phyloP scores from a whole-genome alignment of 2,329 filamentous ascomycete genomes.

The Phaeosphaeria sp. region DNA sequence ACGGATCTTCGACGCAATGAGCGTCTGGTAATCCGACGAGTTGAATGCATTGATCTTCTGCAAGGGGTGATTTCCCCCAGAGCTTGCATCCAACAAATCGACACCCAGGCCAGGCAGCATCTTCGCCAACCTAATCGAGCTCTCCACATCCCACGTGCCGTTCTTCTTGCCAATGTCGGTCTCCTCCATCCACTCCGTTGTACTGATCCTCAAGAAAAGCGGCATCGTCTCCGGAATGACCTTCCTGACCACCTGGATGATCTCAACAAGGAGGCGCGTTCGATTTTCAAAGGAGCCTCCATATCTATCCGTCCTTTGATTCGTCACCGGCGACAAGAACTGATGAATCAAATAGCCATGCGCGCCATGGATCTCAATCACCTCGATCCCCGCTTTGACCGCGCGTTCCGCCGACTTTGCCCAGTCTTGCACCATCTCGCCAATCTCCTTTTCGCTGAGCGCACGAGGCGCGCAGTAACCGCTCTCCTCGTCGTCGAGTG shows the following conservation, averaged over 20 bases:
- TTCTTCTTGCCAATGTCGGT: constrained; percentile 35
- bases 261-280: constrained; percentile 49
- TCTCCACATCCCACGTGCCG: constrained; percentile 51
- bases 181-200: constrained; percentile 48
- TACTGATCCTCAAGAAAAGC: constrained; percentile 44
- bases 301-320: constrained; percentile 52
- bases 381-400: constrained; percentile 45
- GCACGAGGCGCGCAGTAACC: constrained; percentile 48
- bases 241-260: constrained; percentile 45
- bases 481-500: constrained; percentile 34
- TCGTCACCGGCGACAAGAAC: constrained; percentile 51
- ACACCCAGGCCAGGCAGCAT: constrained; percentile 51
- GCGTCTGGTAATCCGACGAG: constrained; percentile 56
- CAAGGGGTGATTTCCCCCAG: constrained; percentile 53
- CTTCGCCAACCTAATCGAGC: constrained; percentile 50
- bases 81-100: constrained; percentile 56
- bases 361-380: constrained; percentile 53
- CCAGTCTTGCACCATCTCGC: constrained; percentile 49
- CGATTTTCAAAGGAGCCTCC: constrained; percentile 52
- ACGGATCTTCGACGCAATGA: constrained; percentile 55
- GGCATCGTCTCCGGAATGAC: constrained; percentile 45
- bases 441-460: constrained; percentile 49
- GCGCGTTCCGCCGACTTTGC: constrained; percentile 46
- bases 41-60: constrained; percentile 53
- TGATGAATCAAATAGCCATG: constrained; percentile 54